These are phyloP conservation scores for Aspergillus nanangensis DNA, from an alignment of 495 filamentous ascomycete species.

Conservation along the genomic window DNA sequence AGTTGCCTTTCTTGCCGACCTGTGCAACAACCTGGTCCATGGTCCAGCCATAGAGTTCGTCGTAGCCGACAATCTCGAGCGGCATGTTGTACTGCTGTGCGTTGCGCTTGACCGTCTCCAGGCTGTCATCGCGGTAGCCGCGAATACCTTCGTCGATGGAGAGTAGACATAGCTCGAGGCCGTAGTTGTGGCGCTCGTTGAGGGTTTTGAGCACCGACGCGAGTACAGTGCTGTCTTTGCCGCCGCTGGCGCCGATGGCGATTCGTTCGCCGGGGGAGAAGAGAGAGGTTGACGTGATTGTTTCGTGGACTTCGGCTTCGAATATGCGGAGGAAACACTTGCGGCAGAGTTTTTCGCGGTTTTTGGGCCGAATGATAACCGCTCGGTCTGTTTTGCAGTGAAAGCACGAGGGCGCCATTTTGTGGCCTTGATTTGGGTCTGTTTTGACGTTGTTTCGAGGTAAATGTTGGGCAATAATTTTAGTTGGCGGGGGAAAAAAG, in stretches of 20 bases:
- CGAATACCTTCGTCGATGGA: conserved; percentile 97
- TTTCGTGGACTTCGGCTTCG: conserved; percentile 90
- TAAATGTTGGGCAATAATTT: neutral
- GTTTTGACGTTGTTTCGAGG: conserved; percentile 6
- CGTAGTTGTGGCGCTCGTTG: conserved; percentile 85
- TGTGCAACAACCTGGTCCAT: conserved; percentile 98
- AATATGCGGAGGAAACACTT: conserved; percentile 81
- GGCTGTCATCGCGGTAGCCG: conserved; percentile 90
- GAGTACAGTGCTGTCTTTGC: conserved; percentile 96
- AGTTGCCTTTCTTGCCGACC: conserved; percentile 97
- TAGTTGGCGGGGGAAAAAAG: neutral
- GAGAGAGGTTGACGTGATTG: conserved; percentile 71
- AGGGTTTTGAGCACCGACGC: conserved; percentile 92
- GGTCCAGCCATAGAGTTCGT: conserved; percentile 95
- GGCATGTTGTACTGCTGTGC: conserved; percentile 85
- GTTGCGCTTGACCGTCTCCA: conserved; percentile 95
- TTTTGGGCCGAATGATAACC: conserved; percentile 89
- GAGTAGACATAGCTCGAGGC: conserved; percentile 77
- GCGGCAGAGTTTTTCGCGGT: conserved; percentile 87
- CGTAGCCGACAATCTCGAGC: conserved; percentile 86
- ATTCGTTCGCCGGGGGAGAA: conserved; percentile 83
- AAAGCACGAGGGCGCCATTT: conserved; percentile 63
- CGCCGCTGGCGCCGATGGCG: conserved; percentile 93
- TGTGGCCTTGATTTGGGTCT: conserved; percentile 1
- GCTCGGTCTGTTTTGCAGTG: conserved; percentile 73